Conservation (phyloP, 768 basidiomycete species). For the Sporobolomyces roseus region DNA sequence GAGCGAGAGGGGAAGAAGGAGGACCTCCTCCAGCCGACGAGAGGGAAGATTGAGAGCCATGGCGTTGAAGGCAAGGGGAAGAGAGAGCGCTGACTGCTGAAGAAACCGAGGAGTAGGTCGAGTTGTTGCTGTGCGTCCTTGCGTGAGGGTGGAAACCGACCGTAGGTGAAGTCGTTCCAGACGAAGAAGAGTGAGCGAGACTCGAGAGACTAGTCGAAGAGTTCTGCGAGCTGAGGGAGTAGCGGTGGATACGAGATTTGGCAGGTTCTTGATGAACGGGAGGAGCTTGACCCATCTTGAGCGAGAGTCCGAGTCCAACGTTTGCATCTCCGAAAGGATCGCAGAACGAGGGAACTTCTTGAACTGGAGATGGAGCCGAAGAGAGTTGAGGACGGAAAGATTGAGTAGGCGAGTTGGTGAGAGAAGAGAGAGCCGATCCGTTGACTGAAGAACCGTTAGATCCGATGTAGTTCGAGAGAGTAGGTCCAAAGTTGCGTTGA, state of each 20-base stretch:
- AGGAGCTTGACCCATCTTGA: conserved; percentile 32
- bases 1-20: conserved; percentile 21
- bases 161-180: background rate
- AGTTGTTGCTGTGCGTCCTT: conserved; percentile 18
- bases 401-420: conserved; percentile 5
- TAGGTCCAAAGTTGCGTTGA: conserved; percentile 31
- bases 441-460: background rate
- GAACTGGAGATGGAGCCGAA: background rate
- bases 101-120: conserved; percentile 19
- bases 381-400: background rate
- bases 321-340: conserved; percentile 19
- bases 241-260: conserved; percentile 28
- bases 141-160: conserved; percentile 23
- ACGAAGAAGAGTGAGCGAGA: background rate
- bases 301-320: conserved; percentile 34
- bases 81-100: background rate
- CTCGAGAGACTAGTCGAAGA: conserved; percentile 4
- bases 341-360: background rate
- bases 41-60: conserved; percentile 25
- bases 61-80: conserved; percentile 25
- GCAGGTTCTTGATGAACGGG: conserved; percentile 32
- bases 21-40: background rate
- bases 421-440: conserved; percentile 10
- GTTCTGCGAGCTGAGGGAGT: conserved; percentile 17
- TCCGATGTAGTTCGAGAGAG: conserved; percentile 29